phyloP scores from a whole-genome alignment of 2,329 filamentous ascomycete species.

The Pseudopithomyces maydicus region DNA sequence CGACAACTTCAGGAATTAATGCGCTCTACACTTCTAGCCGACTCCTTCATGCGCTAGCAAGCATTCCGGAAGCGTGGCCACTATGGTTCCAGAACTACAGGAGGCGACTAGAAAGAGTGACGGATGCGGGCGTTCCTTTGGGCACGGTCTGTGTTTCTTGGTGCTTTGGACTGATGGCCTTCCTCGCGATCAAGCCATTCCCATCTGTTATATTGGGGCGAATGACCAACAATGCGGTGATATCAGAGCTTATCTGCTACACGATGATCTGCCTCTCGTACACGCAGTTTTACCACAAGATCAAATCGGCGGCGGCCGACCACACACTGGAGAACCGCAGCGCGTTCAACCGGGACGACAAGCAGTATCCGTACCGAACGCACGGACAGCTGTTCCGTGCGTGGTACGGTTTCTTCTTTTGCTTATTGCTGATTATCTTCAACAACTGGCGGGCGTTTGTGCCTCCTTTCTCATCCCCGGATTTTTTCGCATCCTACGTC shows the following conservation, averaged over 20 bases:
- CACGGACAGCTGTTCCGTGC: conserved; percentile 32
- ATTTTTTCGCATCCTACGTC: conserved; percentile 28
- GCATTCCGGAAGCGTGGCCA: conserved; percentile 48
- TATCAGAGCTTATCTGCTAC: conserved; percentile 46
- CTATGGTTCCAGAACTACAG: conserved; percentile 40
- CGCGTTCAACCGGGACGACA: conserved; percentile 33
- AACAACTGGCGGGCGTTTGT: conserved; percentile 34
- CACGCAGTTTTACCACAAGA: conserved; percentile 37
- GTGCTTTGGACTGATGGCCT: conserved; percentile 46
- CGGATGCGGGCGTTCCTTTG: conserved; percentile 44
- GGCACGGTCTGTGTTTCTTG: conserved; percentile 45
- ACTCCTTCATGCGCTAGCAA: conserved; percentile 51
- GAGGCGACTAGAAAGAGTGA: conserved; percentile 42
- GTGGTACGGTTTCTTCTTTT: conserved; percentile 33
- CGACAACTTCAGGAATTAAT: conserved; percentile 50
- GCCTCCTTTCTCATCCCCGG: conserved; percentile 15
- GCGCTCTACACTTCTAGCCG: conserved; percentile 51
- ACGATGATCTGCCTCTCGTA: conserved; percentile 40
- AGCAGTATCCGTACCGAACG: conserved; percentile 34
- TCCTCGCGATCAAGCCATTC: conserved; percentile 39
- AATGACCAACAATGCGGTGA: conserved; percentile 42
- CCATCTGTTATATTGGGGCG: conserved; percentile 35
- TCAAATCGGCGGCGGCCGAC: conserved; percentile 29
- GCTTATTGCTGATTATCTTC: conserved; percentile 29
- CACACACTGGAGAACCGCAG: conserved; percentile 30